Evolutionary conservation across 2,329 filamentous ascomycete genomes (phyloP), one percentile per base, ranked within the genome.

Genomic region (Atkinsonella hypoxylon): DNA sequence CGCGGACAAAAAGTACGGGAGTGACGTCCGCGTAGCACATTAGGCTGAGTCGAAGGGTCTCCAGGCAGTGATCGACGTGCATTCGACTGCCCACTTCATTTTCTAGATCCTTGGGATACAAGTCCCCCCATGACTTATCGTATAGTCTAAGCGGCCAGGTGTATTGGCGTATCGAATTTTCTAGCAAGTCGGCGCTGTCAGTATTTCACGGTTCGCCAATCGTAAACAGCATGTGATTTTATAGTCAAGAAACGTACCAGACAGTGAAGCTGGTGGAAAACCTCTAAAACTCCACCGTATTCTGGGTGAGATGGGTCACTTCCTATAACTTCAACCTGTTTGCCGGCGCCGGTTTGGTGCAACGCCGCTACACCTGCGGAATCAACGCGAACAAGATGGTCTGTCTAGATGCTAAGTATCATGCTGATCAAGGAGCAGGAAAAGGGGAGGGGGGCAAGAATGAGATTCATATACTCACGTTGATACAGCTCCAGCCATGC

Each of bases 51-150:
- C 47, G 38, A 11, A 49, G n/a, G 2, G 47, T 49, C 15, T 49
- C 47, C 22, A 49, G 34, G 13, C 47, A 49, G 38, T 49, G 47
- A 30, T 49, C 47, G 30, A 49, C 47, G 17, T 49, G 47, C n/a
- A 36, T 41, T 8, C 47, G 39, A 5, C 26, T 41, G 10, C 17
- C 12, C 31, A 31, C 31, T 12, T 40, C 20, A n/a, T 49, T 26
- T 10, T 48, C 47, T 12, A 26, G 41, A 12, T 10, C 18, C 3
- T n/a, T 13, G 20, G 47, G 47, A 18, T 48, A 48, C 7, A 49
- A 31, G 5, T 22, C 34, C 10, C 47, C 47, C 47, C 47, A 48
- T 10, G 47, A 43, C 22, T 48, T 48, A 30, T 48, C 30, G 30
- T 32, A 48, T 39, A 48, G 30, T 12, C 20, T 41, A 5, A 48